Percentiles rank a stretch among this genome's conserved stretches.
phyloP scores from a whole-genome alignment of 768 basidiomycete genomes.

The Amanita fuliginea region DNA sequence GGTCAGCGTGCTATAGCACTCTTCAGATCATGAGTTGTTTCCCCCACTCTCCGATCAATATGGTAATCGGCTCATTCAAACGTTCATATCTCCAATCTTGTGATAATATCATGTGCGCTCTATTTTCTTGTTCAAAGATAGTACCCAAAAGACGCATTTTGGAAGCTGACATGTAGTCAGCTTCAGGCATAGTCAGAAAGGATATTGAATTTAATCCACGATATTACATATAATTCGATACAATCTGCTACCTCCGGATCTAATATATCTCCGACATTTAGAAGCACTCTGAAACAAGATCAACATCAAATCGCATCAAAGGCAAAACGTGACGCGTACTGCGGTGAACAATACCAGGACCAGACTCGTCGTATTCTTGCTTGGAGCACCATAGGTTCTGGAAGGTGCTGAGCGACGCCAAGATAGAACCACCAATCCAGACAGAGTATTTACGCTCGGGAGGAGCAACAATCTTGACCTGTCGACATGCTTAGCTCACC shows the following conservation, averaged over 20 bases:
- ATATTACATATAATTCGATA: background rate
- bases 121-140: too few relatives aligned
- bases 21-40: too few relatives aligned
- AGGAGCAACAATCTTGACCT: constrained; percentile 89
- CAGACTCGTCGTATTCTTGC: constrained; percentile 86
- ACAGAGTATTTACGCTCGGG: constrained; percentile 94
- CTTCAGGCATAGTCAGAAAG: constrained; percentile 18
- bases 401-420: constrained; percentile 90
- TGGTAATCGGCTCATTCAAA: too few relatives aligned
- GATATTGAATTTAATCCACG: background rate
- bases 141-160: too few relatives aligned
- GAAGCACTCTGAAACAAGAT: constrained; percentile 19
- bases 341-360: constrained; percentile 73
- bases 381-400: constrained; percentile 94
- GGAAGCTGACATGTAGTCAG: background rate
- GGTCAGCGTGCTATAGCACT: too few relatives aligned
- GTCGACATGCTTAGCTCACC: constrained; percentile 4
- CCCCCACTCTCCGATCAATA: too few relatives aligned
- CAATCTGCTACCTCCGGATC: background rate
- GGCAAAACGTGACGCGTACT: constrained; percentile 37
- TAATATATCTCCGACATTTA: constrained; percentile 10
- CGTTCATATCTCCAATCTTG: too few relatives aligned
- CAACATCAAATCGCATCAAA: background rate
- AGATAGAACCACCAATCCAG: constrained; percentile 85
- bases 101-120: too few relatives aligned